Conservation (phyloP, 192 early-diverging fungal genomes). For the Thamnidium elegans region DNA sequence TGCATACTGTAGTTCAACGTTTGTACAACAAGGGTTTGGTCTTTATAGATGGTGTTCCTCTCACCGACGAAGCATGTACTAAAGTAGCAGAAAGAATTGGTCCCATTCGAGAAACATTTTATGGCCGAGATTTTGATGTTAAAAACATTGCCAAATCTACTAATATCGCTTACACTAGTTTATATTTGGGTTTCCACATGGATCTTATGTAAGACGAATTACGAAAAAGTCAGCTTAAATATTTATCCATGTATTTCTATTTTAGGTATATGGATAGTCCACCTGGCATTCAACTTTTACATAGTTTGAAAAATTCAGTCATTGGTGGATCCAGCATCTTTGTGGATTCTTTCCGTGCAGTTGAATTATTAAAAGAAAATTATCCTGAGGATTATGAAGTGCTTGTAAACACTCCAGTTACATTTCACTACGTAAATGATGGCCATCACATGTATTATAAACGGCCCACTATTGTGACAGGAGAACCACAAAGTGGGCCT, state of each 20-base stretch:
- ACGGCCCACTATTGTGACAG: slow-evolving; percentile 60
- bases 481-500: slow-evolving; percentile 35
- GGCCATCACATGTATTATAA: slow-evolving; percentile 71
- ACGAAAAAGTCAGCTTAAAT: background rate
- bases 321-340: slow-evolving; percentile 72
- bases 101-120: slow-evolving; percentile 68
- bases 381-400: slow-evolving; percentile 61
- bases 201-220: slow-evolving; percentile 68
- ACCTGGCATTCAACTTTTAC: slow-evolving; percentile 78
- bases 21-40: slow-evolving; percentile 65
- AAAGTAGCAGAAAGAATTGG: slow-evolving; percentile 65
- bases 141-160: slow-evolving; percentile 69
- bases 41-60: slow-evolving; percentile 65
- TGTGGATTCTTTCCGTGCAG: slow-evolving; percentile 70
- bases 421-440: slow-evolving; percentile 80
- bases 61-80: slow-evolving; percentile 53
- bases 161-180: slow-evolving; percentile 83
- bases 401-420: slow-evolving; percentile 57
- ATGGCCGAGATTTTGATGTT: slow-evolving; percentile 77
- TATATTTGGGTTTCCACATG: slow-evolving; percentile 83
- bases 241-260: slow-evolving; percentile 5
- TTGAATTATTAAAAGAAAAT: slow-evolving; percentile 51
- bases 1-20: slow-evolving; percentile 54
- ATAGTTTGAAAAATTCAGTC: slow-evolving; percentile 75
- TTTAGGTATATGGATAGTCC: slow-evolving; percentile 75